A percentile compares a stretch with the other conserved stretches of the same genome.
Evolutionary conservation across 805 yeast genomes (phyloP).

Genomic region (Ascoidea rubescens): DNA sequence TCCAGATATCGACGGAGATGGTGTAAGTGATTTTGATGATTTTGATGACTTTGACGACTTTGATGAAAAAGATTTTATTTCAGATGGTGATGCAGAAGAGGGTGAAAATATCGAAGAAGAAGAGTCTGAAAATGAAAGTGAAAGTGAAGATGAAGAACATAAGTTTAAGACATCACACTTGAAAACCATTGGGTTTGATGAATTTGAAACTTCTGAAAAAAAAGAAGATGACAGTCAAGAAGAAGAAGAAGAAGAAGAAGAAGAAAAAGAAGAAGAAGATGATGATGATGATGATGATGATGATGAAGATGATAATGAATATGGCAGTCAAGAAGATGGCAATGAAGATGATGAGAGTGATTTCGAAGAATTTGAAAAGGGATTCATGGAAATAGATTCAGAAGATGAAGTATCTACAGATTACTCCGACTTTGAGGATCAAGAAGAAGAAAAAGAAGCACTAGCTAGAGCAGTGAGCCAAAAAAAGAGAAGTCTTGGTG

Average conservation of each 20-base stretch:
- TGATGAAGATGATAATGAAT: slow-evolving; percentile 14
- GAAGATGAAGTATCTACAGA: slow-evolving; percentile 14
- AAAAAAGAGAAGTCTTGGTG: slow-evolving; percentile 12
- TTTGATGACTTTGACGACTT: slow-evolving; percentile 26
- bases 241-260: slow-evolving; percentile 22
- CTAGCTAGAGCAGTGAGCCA: not conserved
- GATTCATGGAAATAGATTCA: slow-evolving; percentile 14
- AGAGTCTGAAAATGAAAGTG: slow-evolving; percentile 14
- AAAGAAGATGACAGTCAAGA: slow-evolving; percentile 19
- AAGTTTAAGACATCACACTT: slow-evolving; percentile 19
- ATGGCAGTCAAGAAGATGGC: slow-evolving; percentile 19
- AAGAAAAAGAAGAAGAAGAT: slow-evolving; percentile 22
- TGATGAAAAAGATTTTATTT: slow-evolving; percentile 50
- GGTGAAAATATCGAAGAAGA: slow-evolving; percentile 19
- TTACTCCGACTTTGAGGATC: slow-evolving; percentile 14
- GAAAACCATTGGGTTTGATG: slow-evolving; percentile 21
- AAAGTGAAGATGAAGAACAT: slow-evolving; percentile 17
- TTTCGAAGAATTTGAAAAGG: slow-evolving; percentile 11
- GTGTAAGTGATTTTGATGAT: slow-evolving; percentile 21
- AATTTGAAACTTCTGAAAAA: slow-evolving; percentile 19
- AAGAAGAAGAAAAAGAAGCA: slow-evolving; percentile 11
- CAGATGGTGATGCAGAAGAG: slow-evolving; percentile 23
- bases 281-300: slow-evolving; percentile 10
- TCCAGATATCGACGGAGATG: slow-evolving; percentile 55
- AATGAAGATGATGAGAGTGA: slow-evolving; percentile 16